Evolutionary conservation across 371 early-diverging fungal species (phyloP), one percentile per base, ranked within the genome.

Genomic region (Mortierella sp.): DNA sequence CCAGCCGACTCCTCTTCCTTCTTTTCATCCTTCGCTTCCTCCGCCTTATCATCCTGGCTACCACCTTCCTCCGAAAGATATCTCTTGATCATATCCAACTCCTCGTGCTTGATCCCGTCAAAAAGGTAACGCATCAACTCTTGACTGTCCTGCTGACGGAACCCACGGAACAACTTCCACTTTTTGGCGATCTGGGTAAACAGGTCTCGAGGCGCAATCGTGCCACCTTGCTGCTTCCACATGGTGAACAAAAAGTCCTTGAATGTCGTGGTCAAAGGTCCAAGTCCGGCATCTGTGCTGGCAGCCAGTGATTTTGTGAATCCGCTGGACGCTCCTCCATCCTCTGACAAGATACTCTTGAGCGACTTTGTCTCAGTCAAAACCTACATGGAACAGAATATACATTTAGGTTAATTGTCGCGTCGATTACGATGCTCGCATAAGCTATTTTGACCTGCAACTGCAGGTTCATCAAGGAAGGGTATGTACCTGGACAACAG

Each of bases 121-220:
- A 94, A 78, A 48, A 94, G 80, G 68, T 90, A 88, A 16, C 94
- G 84, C 87, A 94, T 86, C 38, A 94, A 83, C 79, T 94, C 94
- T 74, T 94, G 94, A 58, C 91, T 90, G 75, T 94, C 94, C 79
- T 94, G 94, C 81, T 94, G 93, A 3, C 88, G 80, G 81, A 87
- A 91, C 12, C 88, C 85, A 11, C 88, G 88, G 76, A 93, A 94
- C 27, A 91, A 87, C 41, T 82, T 81, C 90, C 91, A 94, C 55
- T 89, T 87, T 44, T 76, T 88, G 44, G 87, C 78, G 18, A 94
- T 84, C 51, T 84, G 86, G 1, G 80, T 85, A 83, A 93, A 93
- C 38, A 93, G 79, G 11, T 89, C 87, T 7, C 74, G 49, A 1
- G 94, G 94, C 27, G 88, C 86, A 51, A 93, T 87, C 1, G 85